These are phyloP conservation scores for Hyaloscypha bicolor DNA, from an alignment of 495 filamentous ascomycete species.

Conservation along the genomic window DNA sequence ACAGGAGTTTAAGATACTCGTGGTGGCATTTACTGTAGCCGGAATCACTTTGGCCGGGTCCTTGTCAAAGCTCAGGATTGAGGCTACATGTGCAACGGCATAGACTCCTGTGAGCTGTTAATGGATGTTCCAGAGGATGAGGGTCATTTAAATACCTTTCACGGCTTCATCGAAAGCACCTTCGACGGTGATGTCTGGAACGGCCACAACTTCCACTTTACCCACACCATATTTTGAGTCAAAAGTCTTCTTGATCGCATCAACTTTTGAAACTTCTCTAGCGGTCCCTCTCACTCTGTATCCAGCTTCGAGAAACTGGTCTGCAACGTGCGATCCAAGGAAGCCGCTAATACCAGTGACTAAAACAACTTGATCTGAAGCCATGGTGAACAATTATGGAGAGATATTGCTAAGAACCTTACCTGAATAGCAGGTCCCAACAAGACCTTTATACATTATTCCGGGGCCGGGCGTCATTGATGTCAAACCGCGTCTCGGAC, in stretches of 20 bases:
- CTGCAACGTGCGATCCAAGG: slow-evolving; percentile 53
- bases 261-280: slow-evolving; percentile 41
- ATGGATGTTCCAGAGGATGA: background rate
- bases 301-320: slow-evolving; percentile 50
- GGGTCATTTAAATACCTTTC: slow-evolving; percentile 34
- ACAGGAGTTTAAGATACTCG: slow-evolving; percentile 47
- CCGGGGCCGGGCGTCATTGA: background rate
- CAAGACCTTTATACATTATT: background rate
- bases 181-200: slow-evolving; percentile 41
- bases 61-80: slow-evolving; percentile 39
- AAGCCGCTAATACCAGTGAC: slow-evolving; percentile 61
- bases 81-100: slow-evolving; percentile 49
- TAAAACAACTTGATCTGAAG: slow-evolving; percentile 36
- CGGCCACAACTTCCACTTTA: slow-evolving; percentile 40
- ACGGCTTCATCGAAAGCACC: slow-evolving; percentile 46
- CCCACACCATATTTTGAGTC: slow-evolving; percentile 42
- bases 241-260: slow-evolving; percentile 47
- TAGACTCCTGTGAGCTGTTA: slow-evolving; percentile 5
- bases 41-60: slow-evolving; percentile 50
- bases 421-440: background rate
- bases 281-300: slow-evolving; percentile 56
- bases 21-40: slow-evolving; percentile 36
- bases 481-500: background rate
- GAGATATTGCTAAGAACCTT: background rate
- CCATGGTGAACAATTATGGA: background rate